These are phyloP conservation scores for Dipteronia dyeriana DNA, from an alignment of 345 rosid species.

Conservation along the genomic window DNA sequence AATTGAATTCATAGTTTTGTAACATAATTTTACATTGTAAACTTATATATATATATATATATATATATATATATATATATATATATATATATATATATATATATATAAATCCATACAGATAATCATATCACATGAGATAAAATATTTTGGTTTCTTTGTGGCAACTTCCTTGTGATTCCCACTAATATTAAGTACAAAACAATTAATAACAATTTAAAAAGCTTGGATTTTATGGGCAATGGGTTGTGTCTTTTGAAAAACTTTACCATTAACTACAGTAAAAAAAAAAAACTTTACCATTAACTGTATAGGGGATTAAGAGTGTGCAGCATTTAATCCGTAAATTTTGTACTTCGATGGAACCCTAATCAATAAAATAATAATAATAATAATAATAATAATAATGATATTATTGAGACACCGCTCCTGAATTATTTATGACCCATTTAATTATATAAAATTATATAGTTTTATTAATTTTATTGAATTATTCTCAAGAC, in stretches of 20 bases:
- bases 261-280: too few species aligned
- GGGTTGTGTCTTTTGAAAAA: neutral
- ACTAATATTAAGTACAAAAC: neutral
- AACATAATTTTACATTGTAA: too few species aligned
- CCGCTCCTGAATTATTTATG: too few species aligned
- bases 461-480: too few species aligned
- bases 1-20: neutral
- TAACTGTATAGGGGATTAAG: neutral
- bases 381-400: too few species aligned
- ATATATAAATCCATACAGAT: too few species aligned
- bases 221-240: neutral
- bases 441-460: too few species aligned
- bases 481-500: too few species aligned
- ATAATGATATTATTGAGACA: too few species aligned
- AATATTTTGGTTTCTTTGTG: neutral
- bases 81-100: too few species aligned
- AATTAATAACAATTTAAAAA: neutral
- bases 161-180: neutral
- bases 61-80: too few species aligned
- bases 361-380: neutral
- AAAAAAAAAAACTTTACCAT: neutral
- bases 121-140: neutral
- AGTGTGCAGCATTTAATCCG: neutral
- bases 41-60: too few species aligned
- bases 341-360: neutral